Base-by-base conservation (phyloP, 768 basidiomycete species). In the Ramaria rubella region DNA sequence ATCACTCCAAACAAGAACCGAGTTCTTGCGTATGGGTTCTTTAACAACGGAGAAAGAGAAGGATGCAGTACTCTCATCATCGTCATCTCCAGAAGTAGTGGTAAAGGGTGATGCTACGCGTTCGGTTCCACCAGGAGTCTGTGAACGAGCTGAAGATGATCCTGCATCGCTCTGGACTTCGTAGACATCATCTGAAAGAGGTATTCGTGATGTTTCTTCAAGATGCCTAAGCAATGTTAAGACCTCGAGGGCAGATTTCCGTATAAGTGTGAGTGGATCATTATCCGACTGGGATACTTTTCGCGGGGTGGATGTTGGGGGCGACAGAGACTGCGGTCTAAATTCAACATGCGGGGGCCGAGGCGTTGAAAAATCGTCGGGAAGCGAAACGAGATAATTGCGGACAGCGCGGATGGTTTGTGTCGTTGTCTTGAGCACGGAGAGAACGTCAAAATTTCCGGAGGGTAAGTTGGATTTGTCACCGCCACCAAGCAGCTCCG, bases 1-100 rank as follows among this genome's bases (percentile, higher is more conserved):
- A 59, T 89, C 86, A 59, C 88, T 86, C 90, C 90, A 92, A 1
- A 93, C 87, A 0, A 87, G 86, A 7, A 93, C 76, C 17, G 75
- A 77, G 19, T 36, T 51, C 49, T 51, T 51, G 27, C 79, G 75
- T 5, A 87, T 87, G 57, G 84, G 79, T 14, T 88, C 85, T 57
- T 79, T 83, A 24, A 90, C 76, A 31, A 84, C 72, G 6, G 84
- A 84, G 65, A 86, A 86, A 1, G 85, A 81, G 57, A 88, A 76
- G 4, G 83, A 80, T 54, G 77, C 71, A 58, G 86, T 86, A 23
- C 75, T 73, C 52, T 85, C 85, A n/a, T 73, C 49, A 23, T 69
- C 68, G 8, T 64, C 68, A n/a, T 63, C 62, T 24, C 57, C 55
- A 36, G 66, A 68, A 31, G 59, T 62, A 33, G 46, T 48, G 5